A percentile compares a stretch with the other conserved stretches of the same genome.
Evolutionary conservation across 2,329 filamentous ascomycete species (phyloP).

Genomic region (Chaetomiaceae sp.): DNA sequence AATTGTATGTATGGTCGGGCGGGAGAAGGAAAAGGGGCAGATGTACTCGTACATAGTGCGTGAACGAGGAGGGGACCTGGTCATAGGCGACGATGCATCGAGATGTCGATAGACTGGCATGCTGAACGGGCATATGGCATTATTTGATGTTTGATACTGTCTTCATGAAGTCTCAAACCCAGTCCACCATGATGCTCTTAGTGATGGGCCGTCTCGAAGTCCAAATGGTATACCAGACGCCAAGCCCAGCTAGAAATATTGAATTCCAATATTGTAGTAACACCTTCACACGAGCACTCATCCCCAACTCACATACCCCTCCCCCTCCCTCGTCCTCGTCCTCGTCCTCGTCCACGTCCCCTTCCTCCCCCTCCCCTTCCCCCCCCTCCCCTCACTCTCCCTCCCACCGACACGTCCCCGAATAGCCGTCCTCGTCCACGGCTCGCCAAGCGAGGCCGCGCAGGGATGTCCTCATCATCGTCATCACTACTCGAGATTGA

Average conservation of each 20-base stretch:
- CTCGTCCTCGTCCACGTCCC: not conserved
- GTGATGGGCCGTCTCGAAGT: too few relatives aligned
- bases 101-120: not conserved
- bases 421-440: constrained; percentile 2
- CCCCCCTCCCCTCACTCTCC: constrained; percentile 1
- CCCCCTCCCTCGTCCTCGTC: not conserved
- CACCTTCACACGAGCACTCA: not conserved
- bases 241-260: too few relatives aligned
- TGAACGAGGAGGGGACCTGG: too few relatives aligned
- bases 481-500: constrained; percentile 23
- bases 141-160: not conserved
- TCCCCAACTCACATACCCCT: not conserved
- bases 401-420: constrained; percentile 13
- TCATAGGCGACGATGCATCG: too few relatives aligned
- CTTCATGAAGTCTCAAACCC: too few relatives aligned
- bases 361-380: constrained; percentile 6
- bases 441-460: not conserved
- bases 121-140: not conserved
- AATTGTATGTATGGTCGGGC: too few relatives aligned
- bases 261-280: not conserved
- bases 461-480: constrained; percentile 28
- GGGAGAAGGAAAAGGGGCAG: too few relatives aligned
- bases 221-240: too few relatives aligned
- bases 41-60: too few relatives aligned
- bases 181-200: too few relatives aligned